phyloP scores from a whole-genome alignment of 2,329 filamentous ascomycete genomes.

The Penicillium crustosum region DNA sequence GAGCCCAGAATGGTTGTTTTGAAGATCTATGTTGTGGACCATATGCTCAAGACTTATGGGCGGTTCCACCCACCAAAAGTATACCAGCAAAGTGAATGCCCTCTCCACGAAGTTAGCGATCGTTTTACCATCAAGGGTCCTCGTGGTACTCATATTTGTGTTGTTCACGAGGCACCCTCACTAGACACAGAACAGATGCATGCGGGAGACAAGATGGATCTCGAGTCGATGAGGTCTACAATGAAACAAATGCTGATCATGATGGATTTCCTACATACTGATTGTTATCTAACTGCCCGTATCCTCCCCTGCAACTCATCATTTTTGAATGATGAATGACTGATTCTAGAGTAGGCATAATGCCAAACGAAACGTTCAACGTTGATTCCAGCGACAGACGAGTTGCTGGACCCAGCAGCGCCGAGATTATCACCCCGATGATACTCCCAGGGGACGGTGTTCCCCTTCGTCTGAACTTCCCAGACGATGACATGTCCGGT shows the following conservation, averaged over 20 bases:
- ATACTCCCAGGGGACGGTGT: constrained; percentile 1
- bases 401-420: not conserved
- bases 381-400: not conserved
- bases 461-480: not conserved
- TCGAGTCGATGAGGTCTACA: not conserved
- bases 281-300: constrained; percentile 7
- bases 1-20: constrained; percentile 17
- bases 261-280: constrained; percentile 5
- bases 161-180: constrained; percentile 21
- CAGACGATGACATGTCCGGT: not conserved
- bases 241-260: constrained; percentile 2
- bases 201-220: not conserved
- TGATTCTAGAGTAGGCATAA: not conserved
- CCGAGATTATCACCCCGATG: not conserved
- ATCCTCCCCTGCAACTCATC: not conserved
- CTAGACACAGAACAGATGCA: not conserved
- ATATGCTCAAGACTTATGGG: constrained; percentile 21
- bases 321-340: not conserved
- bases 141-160: constrained; percentile 20
- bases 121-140: constrained; percentile 21
- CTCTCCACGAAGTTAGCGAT: constrained; percentile 21
- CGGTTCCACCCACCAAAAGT: constrained; percentile 11
- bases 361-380: not conserved
- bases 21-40: constrained; percentile 22
- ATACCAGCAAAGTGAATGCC: constrained; percentile 10